Evolutionary conservation across 140 eudicot species (phyloP).

Genomic region (Anethum foeniculum): DNA sequence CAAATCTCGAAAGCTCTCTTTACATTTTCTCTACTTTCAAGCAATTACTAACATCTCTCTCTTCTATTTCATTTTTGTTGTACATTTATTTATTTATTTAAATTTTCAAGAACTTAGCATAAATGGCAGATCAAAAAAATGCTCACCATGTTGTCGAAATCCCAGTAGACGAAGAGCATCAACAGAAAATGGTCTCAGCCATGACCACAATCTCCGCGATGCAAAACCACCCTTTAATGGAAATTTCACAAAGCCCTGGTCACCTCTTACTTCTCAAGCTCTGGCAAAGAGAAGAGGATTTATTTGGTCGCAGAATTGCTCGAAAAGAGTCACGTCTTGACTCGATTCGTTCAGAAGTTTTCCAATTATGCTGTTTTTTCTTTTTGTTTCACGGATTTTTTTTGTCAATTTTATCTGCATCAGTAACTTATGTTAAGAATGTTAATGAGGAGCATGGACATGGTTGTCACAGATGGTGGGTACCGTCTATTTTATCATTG

Average conservation of each 20-base stretch:
- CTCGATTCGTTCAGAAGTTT: constrained; percentile 33
- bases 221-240: constrained; percentile 79
- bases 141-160: constrained; percentile 43
- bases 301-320: constrained; percentile 35
- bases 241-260: constrained; percentile 79
- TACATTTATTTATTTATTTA: background rate
- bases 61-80: background rate
- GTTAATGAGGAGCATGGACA: constrained; percentile 8
- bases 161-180: constrained; percentile 47
- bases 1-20: constrained; percentile 4
- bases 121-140: constrained; percentile 46
- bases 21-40: background rate
- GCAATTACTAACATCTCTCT: constrained; percentile 3
- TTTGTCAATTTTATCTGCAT: constrained; percentile 49
- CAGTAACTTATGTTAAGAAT: constrained; percentile 11
- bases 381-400: constrained; percentile 63
- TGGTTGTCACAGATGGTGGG: constrained; percentile 54
- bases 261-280: constrained; percentile 77
- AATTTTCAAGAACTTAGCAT: background rate
- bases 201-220: constrained; percentile 38
- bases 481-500: constrained; percentile 42
- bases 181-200: constrained; percentile 35
- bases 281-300: constrained; percentile 70
- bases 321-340: constrained; percentile 39
- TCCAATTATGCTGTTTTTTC: constrained; percentile 61